These are phyloP conservation scores for Cladosporium sphaerospermum DNA, from an alignment of 2,329 filamentous ascomycete genomes.

Conservation along the genomic window DNA sequence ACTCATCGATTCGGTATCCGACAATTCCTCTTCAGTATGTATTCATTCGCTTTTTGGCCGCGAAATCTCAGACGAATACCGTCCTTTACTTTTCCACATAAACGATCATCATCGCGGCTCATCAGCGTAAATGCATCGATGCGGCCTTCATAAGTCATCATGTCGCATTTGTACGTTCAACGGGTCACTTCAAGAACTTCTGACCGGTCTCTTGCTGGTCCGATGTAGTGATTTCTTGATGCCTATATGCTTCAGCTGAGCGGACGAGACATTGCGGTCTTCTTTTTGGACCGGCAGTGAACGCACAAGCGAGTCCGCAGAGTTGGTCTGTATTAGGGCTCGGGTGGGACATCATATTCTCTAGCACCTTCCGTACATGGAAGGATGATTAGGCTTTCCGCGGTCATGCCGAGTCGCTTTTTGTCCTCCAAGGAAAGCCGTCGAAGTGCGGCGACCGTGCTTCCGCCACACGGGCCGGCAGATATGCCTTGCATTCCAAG, in stretches of 20 bases:
- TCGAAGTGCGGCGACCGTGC: slow-evolving; percentile 49
- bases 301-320: not conserved
- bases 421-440: slow-evolving; percentile 34
- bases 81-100: not conserved
- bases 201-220: not conserved
- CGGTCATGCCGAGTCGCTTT: slow-evolving; percentile 31
- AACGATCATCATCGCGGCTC: not conserved
- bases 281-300: not conserved
- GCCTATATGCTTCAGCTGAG: not conserved
- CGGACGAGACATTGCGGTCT: not conserved
- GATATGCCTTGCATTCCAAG: slow-evolving; percentile 42
- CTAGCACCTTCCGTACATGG: slow-evolving; percentile 59
- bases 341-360: slow-evolving; percentile 36
- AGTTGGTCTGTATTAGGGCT: not conserved
- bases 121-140: slow-evolving; percentile 1
- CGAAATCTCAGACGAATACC: not conserved
- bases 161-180: not conserved
- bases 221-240: not conserved
- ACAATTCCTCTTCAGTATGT: no score
- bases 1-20: no score
- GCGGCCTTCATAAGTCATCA: not conserved
- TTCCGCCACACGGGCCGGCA: slow-evolving; percentile 58
- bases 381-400: slow-evolving; percentile 48
- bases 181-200: not conserved
- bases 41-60: no score